Conservation (phyloP, 768 basidiomycete genomes). For the Lactarius evosmus region DNA sequence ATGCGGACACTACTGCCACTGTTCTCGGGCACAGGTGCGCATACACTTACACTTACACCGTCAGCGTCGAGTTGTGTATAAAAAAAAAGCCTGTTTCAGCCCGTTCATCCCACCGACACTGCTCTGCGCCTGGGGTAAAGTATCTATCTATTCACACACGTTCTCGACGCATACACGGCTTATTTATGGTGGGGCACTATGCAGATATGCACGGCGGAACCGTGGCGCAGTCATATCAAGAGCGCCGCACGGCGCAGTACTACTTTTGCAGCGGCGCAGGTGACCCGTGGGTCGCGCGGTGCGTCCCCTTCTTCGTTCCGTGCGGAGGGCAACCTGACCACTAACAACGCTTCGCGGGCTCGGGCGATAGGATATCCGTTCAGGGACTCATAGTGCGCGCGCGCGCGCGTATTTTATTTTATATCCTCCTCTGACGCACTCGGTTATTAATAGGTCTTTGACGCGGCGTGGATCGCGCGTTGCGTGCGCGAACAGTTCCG, state of each 20-base stretch:
- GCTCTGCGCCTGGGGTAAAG: neutral
- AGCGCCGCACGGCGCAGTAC: constrained; percentile 11
- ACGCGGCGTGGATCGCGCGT: constrained; percentile 8
- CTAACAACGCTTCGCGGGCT: neutral
- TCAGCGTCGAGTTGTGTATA: no score
- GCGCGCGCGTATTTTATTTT: no score
- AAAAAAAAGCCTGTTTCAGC: neutral
- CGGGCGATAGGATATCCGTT: neutral
- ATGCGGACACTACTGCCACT: neutral
- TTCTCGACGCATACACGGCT: neutral
- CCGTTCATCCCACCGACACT: neutral
- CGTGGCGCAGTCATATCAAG: constrained; percentile 13
- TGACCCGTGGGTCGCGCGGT: constrained; percentile 23
- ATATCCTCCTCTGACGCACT: neutral
- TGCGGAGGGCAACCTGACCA: neutral
- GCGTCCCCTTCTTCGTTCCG: neutral
- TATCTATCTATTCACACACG: no score
- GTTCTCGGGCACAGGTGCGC: neutral
- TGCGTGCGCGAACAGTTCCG: neutral
- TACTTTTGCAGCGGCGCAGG: constrained; percentile 20
- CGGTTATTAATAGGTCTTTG: neutral
- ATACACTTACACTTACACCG: neutral
- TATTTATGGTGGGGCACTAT: neutral
- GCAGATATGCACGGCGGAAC: constrained; percentile 18
- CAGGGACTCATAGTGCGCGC: neutral